A percentile compares a stretch with the other conserved stretches of the same genome.
Conservation (phyloP, 352 stramenopile species). For the Albugo laibachii region DNA sequence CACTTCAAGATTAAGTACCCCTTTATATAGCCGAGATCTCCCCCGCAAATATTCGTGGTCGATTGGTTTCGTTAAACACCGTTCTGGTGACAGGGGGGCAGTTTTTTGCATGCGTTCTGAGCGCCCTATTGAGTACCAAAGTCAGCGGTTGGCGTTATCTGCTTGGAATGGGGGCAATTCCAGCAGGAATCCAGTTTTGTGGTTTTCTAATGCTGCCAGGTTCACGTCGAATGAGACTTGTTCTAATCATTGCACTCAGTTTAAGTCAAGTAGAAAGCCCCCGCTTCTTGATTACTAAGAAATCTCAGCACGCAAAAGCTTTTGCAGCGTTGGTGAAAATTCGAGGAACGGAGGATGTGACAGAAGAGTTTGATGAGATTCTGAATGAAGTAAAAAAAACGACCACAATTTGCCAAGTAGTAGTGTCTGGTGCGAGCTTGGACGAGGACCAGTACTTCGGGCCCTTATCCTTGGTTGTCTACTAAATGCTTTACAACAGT, state of each 20-base stretch:
- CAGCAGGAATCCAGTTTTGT: slow-evolving; percentile 42
- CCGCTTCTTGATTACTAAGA: slow-evolving; percentile 29
- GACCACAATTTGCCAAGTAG: slow-evolving; percentile 1
- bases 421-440: slow-evolving; percentile 17
- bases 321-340: slow-evolving; percentile 24
- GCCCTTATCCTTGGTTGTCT: slow-evolving; percentile 36
- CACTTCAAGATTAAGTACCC: slow-evolving; percentile 14
- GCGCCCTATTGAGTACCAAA: slow-evolving; percentile 25
- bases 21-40: slow-evolving; percentile 66
- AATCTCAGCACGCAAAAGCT: slow-evolving; percentile 12
- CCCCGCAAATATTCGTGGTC: slow-evolving; percentile 33
- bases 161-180: slow-evolving; percentile 47
- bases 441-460: slow-evolving; percentile 14
- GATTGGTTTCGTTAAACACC: slow-evolving; percentile 61
- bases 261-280: slow-evolving; percentile 20
- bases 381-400: slow-evolving; percentile 22
- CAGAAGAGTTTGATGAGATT: slow-evolving; percentile 32
- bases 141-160: slow-evolving; percentile 57
- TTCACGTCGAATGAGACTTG: neutral
- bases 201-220: slow-evolving; percentile 35
- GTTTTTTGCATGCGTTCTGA: slow-evolving; percentile 57
- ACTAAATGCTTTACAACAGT: slow-evolving; percentile 37
- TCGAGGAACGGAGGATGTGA: slow-evolving; percentile 25
- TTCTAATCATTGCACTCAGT: neutral
- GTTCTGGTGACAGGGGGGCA: slow-evolving; percentile 50